These are phyloP conservation scores for Thelonectria rubi DNA, from an alignment of 2,329 filamentous ascomycete genomes.

Conservation along the genomic window DNA sequence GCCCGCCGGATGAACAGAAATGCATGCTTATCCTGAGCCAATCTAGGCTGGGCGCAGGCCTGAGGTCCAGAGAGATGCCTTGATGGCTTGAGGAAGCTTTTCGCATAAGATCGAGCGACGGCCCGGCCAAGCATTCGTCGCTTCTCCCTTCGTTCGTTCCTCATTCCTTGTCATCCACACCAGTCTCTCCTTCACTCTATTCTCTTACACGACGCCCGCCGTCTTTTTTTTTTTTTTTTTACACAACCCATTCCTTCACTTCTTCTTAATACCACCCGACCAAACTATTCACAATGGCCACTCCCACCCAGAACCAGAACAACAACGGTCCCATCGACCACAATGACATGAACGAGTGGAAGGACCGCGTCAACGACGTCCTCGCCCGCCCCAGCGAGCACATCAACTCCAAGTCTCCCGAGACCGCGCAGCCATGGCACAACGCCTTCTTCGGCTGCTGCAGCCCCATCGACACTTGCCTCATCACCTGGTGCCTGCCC, in stretches of 20 bases:
- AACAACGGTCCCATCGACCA: constrained; percentile 52
- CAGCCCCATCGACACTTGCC: constrained; percentile 54
- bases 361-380: constrained; percentile 53
- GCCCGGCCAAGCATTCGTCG: background rate
- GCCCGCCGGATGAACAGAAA: constrained; percentile 19
- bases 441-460: constrained; percentile 56
- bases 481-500: constrained; percentile 57
- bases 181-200: constrained; percentile 22
- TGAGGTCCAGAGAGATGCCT: background rate
- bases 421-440: constrained; percentile 50
- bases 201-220: constrained; percentile 2
- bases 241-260: constrained; percentile 7
- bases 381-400: constrained; percentile 53
- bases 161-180: constrained; percentile 8
- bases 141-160: background rate
- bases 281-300: constrained; percentile 30
- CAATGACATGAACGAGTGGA: constrained; percentile 56
- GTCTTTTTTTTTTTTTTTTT: constrained; percentile 22
- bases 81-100: constrained; percentile 1
- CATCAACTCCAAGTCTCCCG: constrained; percentile 54
- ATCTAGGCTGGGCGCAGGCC: background rate
- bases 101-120: constrained; percentile 18
- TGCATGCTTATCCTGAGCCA: constrained; percentile 21
- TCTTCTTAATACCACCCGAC: background rate
- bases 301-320: constrained; percentile 27